Base-by-base conservation (phyloP, 1,284 basidiomycete genomes). In the Xerocomus amazonicus region DNA sequence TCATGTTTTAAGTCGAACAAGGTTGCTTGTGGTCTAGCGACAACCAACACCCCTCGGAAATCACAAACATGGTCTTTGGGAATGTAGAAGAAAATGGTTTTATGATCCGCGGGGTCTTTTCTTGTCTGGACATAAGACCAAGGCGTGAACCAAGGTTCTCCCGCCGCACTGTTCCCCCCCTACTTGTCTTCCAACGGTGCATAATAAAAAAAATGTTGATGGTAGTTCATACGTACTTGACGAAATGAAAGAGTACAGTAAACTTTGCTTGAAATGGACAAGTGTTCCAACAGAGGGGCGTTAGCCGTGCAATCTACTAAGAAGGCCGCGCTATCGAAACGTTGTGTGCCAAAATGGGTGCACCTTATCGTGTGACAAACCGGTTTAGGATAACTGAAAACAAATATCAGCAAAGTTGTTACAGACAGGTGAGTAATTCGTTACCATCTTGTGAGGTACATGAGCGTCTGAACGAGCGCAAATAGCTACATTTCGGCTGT, bases 401-500 rank as follows among this genome's bases (percentile, higher is more conserved):
- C 12, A 41, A 50, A 48, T 41, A 34, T 34, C 42, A 53, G 51
- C 48, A 41, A 36, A 35, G 33, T 43, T 44, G 38, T 37, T 57
- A 38, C 42, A 59, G 35, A 35, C 10, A 38, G 43, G 50, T 63
- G 53, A 53, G 56, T 65, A 59, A 62, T 57, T 53, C 31, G 65
- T 66, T 65, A 14, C 57, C 48, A 52, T 39, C 47, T 48, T 39
- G 38, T 49, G 57, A 60, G 51, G 49, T 54, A 57, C 52, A 57
- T 60, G 58, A 47, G 50, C 53, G 52, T 45, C 49, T 12, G 53
- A 41, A 40, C 14, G 39, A 49, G 43, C 47, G 43, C 50, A 59
- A 43, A 66, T 53, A 10, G 16, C 7, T 62, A 59, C 59, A 66
- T 63, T 63, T 63, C 61, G 61, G 48, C 44, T 61, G 50, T 31